phyloP scores from a whole-genome alignment of 495 filamentous ascomycete species.

The Penicillium steckii region DNA sequence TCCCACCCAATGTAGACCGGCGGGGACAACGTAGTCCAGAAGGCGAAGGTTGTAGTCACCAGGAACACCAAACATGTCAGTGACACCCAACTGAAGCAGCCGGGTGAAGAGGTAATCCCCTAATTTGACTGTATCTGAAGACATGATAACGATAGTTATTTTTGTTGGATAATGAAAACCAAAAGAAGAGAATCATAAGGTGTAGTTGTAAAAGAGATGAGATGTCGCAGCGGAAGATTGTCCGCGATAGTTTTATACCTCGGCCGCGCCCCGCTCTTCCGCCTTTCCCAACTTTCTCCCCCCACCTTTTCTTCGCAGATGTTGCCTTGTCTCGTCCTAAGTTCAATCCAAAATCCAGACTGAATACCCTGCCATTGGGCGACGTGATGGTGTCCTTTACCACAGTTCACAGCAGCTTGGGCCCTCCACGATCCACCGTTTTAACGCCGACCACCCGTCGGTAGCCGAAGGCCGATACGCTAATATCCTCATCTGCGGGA shows the following conservation, averaged over 20 bases:
- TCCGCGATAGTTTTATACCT: conserved; percentile 13
- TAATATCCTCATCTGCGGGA: conserved; percentile 6
- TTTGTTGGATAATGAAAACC: neutral
- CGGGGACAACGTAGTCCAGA: conserved; percentile 63
- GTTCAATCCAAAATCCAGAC: too few species aligned
- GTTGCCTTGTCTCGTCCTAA: too few species aligned
- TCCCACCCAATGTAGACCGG: conserved; percentile 71
- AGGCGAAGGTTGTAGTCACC: conserved; percentile 74
- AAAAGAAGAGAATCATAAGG: too few species aligned
- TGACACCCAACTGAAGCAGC: conserved; percentile 65
- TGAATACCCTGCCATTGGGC: too few species aligned
- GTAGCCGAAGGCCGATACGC: conserved; percentile 16
- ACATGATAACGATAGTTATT: conserved; percentile 12
- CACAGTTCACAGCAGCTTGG: too few species aligned
- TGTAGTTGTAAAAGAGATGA: neutral
- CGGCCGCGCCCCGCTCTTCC: conserved; percentile 1
- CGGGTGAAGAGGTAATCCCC: conserved; percentile 67
- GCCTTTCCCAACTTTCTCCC: neutral
- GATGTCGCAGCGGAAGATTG: neutral
- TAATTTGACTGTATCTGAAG: conserved; percentile 29
- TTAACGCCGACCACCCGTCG: conserved; percentile 22
- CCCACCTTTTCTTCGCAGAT: neutral
- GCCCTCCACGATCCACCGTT: too few species aligned
- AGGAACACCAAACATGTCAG: conserved; percentile 66
- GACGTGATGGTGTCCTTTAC: too few species aligned